These are phyloP conservation scores for Chlorella vulgaris DNA, from an alignment of 139 green algal genomes.

Conservation along the genomic window DNA sequence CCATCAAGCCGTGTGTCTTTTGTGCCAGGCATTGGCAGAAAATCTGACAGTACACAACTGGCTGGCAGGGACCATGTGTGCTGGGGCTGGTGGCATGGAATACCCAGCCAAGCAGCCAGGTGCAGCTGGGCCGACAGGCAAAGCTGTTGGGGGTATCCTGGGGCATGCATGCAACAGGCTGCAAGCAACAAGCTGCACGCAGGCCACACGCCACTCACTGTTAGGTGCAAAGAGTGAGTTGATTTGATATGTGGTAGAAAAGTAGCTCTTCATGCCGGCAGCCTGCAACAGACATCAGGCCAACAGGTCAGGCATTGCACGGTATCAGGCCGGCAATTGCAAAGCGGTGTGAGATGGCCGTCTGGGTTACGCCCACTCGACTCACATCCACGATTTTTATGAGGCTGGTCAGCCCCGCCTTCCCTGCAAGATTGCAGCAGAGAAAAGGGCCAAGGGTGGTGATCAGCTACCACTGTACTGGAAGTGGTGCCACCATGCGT, in stretches of 20 bases:
- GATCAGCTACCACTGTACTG: no score
- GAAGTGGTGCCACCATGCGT: no score
- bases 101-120: no score
- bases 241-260: not conserved
- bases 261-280: not conserved
- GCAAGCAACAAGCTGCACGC: not conserved
- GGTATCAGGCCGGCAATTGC: not conserved
- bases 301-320: not conserved
- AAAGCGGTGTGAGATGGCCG: not conserved
- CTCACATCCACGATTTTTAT: not conserved
- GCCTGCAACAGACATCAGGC: not conserved
- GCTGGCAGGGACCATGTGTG: no score
- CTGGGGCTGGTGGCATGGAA: no score
- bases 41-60: no score
- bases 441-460: not conserved
- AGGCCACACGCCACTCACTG: not conserved
- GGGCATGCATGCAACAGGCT: not conserved
- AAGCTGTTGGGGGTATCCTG: no score
- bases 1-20: no score
- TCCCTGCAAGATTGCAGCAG: not conserved
- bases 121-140: no score
- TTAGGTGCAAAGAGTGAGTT: constrained; percentile 7
- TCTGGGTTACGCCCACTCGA: not conserved
- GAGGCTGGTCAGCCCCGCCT: not conserved
- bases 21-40: no score